These are phyloP conservation scores for Seiridium cupressi DNA, from an alignment of 2,329 filamentous ascomycete genomes.

Conservation along the genomic window DNA sequence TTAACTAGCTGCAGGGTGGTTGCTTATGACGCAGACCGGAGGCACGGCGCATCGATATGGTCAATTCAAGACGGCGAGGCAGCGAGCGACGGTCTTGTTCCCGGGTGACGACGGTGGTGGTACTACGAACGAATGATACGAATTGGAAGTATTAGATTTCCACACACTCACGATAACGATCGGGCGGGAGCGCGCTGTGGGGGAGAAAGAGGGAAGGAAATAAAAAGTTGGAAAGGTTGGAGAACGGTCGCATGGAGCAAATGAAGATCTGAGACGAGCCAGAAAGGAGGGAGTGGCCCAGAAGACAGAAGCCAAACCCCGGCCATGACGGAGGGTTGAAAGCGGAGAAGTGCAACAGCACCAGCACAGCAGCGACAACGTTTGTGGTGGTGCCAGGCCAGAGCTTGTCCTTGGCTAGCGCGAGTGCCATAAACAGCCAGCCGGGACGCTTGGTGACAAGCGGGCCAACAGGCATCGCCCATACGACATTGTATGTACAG, in stretches of 20 bases:
- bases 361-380: neutral
- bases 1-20: neutral
- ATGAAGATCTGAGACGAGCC: neutral
- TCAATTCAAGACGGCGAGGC: neutral
- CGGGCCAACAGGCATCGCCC: neutral
- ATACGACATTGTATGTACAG: too few relatives aligned
- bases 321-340: neutral
- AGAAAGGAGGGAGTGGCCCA: neutral
- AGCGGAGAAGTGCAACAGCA: neutral
- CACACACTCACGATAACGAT: neutral
- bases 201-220: neutral
- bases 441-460: neutral
- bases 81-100: too few relatives aligned
- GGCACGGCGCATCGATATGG: neutral
- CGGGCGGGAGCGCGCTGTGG: neutral
- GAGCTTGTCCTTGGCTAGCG: neutral
- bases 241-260: neutral
- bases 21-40: neutral
- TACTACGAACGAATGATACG: neutral
- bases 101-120: neutral
- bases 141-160: neutral
- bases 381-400: neutral
- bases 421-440: neutral
- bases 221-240: neutral
- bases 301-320: neutral